A percentile compares a stretch with the other conserved stretches of the same genome.
phyloP scores from a whole-genome alignment of 1,284 basidiomycete species.

The Cryptococcus depauperatus region DNA sequence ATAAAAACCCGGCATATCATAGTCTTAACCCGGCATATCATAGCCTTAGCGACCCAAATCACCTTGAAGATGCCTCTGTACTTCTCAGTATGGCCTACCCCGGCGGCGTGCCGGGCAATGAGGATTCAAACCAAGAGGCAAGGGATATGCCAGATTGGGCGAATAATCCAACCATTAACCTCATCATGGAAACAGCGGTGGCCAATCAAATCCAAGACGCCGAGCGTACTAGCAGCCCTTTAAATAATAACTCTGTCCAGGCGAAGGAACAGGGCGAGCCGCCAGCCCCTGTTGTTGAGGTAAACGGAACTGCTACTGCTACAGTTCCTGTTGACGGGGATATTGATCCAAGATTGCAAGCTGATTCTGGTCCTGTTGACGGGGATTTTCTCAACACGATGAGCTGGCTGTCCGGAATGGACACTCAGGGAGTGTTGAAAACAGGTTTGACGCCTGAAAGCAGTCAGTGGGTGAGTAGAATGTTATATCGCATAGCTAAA shows the following conservation, averaged over 20 bases:
- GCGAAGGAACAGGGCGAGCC: background rate
- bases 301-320: background rate
- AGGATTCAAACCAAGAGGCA: constrained; percentile 5
- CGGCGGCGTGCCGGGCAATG: constrained; percentile 23
- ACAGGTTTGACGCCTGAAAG: background rate
- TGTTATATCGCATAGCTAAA: background rate
- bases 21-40: constrained; percentile 28
- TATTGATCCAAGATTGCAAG: constrained; percentile 9
- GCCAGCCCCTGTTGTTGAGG: background rate
- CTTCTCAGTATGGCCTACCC: constrained; percentile 44
- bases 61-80: constrained; percentile 44
- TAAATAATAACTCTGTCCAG: background rate
- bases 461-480: background rate
- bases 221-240: background rate
- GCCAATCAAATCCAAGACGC: constrained; percentile 2
- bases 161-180: constrained; percentile 24
- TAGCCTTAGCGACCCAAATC: constrained; percentile 34
- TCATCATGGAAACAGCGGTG: constrained; percentile 22
- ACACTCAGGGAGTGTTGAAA: constrained; percentile 14
- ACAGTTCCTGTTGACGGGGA: background rate
- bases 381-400: constrained; percentile 34
- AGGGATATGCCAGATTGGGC: constrained; percentile 24
- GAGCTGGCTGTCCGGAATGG: constrained; percentile 33
- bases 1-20: constrained; percentile 21
- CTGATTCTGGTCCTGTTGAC: background rate